These are phyloP conservation scores for Populus ilicifolia DNA, from an alignment of 345 rosid species.

Conservation along the genomic window DNA sequence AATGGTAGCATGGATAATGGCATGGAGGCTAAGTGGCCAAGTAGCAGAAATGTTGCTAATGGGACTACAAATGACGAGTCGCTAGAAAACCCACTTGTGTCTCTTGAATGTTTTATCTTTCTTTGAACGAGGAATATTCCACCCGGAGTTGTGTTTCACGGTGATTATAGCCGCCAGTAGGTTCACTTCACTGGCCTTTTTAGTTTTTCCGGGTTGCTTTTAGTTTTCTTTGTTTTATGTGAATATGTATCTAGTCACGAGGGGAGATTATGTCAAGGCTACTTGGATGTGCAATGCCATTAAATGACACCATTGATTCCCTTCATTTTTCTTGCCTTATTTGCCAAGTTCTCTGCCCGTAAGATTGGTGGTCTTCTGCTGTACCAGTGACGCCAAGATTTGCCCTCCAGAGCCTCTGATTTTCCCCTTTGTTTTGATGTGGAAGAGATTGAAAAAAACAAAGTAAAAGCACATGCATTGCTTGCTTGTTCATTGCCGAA, in stretches of 20 bases:
- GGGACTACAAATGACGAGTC: slow-evolving; percentile 36
- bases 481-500: not conserved
- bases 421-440: too few relatives aligned
- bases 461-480: too few relatives aligned
- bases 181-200: not conserved
- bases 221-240: not conserved
- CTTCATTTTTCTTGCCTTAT: not conserved
- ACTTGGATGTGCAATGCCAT: slow-evolving; percentile 9
- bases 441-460: too few relatives aligned
- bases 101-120: slow-evolving; percentile 87
- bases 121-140: slow-evolving; percentile 32
- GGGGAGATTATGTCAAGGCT: not conserved
- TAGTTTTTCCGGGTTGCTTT: not conserved
- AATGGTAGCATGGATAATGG: not conserved
- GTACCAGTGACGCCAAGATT: not conserved
- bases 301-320: not conserved
- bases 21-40: slow-evolving; percentile 11
- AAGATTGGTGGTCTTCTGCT: not conserved
- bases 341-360: not conserved
- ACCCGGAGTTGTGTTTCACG: not conserved
- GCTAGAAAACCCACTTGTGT: slow-evolving; percentile 76
- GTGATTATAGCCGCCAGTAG: not conserved
- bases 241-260: slow-evolving; percentile 13
- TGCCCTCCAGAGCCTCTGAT: not conserved
- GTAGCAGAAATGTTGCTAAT: slow-evolving; percentile 1